Base-by-base conservation (phyloP, 352 stramenopile genomes). In the Phytophthora vignae region DNA sequence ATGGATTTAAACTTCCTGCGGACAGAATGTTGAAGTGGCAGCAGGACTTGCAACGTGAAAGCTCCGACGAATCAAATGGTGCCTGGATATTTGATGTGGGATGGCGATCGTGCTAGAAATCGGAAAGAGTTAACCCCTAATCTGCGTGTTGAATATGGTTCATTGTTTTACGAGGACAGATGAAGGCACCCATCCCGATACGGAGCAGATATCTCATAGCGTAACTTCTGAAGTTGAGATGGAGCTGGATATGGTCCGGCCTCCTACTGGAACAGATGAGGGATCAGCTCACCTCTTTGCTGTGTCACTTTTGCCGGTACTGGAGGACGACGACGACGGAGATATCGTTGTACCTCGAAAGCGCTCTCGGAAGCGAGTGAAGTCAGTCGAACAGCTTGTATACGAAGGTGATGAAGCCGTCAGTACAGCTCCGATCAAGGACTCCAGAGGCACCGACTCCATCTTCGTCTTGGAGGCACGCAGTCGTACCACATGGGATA, bases 1-100 rank as follows among this genome's bases (percentile, higher is more conserved):
- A 78, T 58, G 88, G 87, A 8, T 90, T 92, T 11, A 64, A 75
- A 17, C 64, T 93, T 27, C 58, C 62, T 11, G 9, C 10, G 0
- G 64, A 76, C 10, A 61, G 73, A 31, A 21, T 78, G 2, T 25
- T 52, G n/a, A 36, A 65, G 29, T 88, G 69, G 73, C 25, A 69
- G 14, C 55, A 60, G 25, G 14, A 7, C 55, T 36, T 82, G 7
- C 33, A 76, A 6, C 33, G 31, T 12, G 22, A 63, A 60, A 9
- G 55, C 44, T 42, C 27, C 17, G 21, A 52, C n/a, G 19, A 60
- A 4, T 4, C 44, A 38, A 27, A 67, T 60, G 62, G 55, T 70
- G 38, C 22, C 19, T 68, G 64, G 33, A 36, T 21, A 57, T 11
- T 38, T 56, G 17, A 17, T 22, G 10, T 19, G 15, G 15, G n/a